Evolutionary conservation across 1,284 basidiomycete genomes (phyloP).

Genomic region (Ustilago nuda): DNA sequence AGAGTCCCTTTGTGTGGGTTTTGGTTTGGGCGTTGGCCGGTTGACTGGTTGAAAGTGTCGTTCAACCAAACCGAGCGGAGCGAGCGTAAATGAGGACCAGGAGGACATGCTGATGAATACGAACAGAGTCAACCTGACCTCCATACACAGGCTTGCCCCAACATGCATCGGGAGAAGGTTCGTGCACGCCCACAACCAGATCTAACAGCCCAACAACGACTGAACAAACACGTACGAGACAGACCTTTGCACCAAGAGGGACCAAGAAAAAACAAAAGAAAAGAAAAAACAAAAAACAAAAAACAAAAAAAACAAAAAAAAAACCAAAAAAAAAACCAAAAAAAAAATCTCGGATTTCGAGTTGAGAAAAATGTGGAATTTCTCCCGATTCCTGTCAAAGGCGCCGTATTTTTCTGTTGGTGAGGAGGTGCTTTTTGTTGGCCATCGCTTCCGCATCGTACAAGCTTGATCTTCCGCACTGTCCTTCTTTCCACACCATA

Average conservation of each 20-base stretch:
- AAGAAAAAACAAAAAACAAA: constrained; percentile 3
- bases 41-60: neutral
- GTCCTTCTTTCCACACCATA: neutral
- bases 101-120: neutral
- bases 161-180: constrained; percentile 4
- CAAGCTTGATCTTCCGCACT: neutral
- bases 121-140: constrained; percentile 8
- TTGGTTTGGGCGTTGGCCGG: neutral
- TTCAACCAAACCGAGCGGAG: neutral
- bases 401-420: neutral
- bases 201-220: neutral
- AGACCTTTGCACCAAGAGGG: neutral
- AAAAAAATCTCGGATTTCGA: constrained; percentile 12
- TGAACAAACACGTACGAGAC: constrained; percentile 9
- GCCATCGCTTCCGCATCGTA: constrained; percentile 3
- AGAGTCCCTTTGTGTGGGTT: neutral
- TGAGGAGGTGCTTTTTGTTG: constrained; percentile 14
- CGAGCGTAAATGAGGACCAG: neutral
- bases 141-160: constrained; percentile 2
- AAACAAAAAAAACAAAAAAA: constrained; percentile 8
- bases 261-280: constrained; percentile 11
- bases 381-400: neutral
- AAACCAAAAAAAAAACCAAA: neutral
- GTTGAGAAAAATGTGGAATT: neutral
- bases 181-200: neutral